phyloP scores from a whole-genome alignment of 345 rosid species.

The Lepidium sativum region DNA sequence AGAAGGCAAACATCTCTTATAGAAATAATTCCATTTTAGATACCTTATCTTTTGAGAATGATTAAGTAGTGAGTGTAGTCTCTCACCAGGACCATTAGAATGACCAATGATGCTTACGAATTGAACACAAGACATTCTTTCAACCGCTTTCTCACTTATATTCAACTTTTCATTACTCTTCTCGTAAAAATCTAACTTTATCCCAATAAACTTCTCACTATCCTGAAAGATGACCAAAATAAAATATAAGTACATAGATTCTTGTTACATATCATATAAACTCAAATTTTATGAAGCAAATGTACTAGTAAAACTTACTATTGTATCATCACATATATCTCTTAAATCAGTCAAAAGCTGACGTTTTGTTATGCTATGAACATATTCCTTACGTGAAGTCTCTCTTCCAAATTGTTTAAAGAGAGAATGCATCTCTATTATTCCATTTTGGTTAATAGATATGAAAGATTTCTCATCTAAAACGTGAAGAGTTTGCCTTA shows the following conservation, averaged over 20 bases:
- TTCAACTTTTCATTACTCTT: background rate
- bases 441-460: background rate
- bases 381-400: background rate
- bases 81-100: background rate
- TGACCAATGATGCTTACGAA: background rate
- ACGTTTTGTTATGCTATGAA: background rate
- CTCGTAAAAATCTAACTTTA: too few species aligned
- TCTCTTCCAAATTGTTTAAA: conserved; percentile 13
- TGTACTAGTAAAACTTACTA: background rate
- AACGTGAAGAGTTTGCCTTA: background rate
- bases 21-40: background rate
- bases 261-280: background rate
- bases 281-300: background rate
- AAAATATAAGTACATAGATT: background rate
- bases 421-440: conserved; percentile 11
- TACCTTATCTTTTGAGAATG: background rate
- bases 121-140: background rate
- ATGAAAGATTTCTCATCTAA: conserved; percentile 16
- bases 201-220: background rate
- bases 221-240: background rate
- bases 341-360: conserved; percentile 2
- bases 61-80: background rate
- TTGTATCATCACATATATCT: background rate
- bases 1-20: background rate
- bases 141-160: background rate